Percentiles rank a stretch among this genome's conserved stretches.
Evolutionary conservation across 202 grass and related monocot genomes (phyloP).

Genomic region (Dendrocalamus latiflorus): DNA sequence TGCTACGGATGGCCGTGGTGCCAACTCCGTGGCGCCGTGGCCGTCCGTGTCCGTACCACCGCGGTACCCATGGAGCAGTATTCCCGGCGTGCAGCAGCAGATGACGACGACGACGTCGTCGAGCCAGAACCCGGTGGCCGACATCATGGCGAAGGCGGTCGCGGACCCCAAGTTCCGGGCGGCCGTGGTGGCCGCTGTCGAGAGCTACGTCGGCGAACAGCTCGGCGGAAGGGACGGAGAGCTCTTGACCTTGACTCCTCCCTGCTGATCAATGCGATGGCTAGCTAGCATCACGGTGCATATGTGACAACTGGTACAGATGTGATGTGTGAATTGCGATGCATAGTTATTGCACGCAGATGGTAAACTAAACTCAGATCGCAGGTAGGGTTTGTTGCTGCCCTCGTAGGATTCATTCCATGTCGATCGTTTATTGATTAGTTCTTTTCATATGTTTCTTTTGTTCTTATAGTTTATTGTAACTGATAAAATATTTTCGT

Average conservation of each 20-base stretch:
- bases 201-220: conserved; percentile 41
- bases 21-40: background rate
- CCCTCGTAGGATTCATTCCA: too few species aligned
- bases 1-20: background rate
- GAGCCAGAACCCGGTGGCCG: conserved; percentile 9
- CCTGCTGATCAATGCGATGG: background rate
- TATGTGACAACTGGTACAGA: background rate
- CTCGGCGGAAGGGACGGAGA: background rate
- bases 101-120: background rate
- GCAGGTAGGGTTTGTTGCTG: too few species aligned
- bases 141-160: conserved; percentile 40
- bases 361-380: background rate
- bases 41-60: background rate
- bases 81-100: background rate
- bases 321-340: background rate
- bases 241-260: background rate
- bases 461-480: too few species aligned
- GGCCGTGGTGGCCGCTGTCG: conserved; percentile 45
- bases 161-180: conserved; percentile 50
- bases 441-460: too few species aligned
- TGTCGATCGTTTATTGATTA: too few species aligned
- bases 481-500: too few species aligned
- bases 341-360: background rate
- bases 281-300: too few species aligned
- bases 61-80: background rate